These are phyloP conservation scores for Gnaphalium uliginosum DNA, from an alignment of 129 eudicot genomes.

Conservation along the genomic window DNA sequence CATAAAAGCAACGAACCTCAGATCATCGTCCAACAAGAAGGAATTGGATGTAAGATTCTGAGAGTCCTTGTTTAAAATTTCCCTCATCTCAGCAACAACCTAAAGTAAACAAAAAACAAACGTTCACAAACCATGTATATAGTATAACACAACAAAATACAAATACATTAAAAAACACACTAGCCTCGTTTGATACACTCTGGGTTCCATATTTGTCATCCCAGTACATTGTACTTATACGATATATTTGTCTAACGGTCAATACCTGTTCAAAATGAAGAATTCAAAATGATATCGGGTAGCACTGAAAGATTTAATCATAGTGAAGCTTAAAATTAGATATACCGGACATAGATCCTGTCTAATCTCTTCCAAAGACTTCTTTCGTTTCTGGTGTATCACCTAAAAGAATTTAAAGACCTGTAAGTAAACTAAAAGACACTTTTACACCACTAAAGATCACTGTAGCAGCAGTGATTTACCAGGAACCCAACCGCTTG, in stretches of 20 bases:
- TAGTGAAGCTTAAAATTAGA: constrained; percentile 18
- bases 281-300: background rate
- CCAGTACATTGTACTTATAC: constrained; percentile 99
- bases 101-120: constrained; percentile 47
- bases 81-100: constrained; percentile 98
- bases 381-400: constrained; percentile 93
- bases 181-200: constrained; percentile 94
- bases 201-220: constrained; percentile 99
- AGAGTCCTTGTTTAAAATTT: constrained; percentile 78
- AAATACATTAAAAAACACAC: constrained; percentile 1
- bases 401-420: constrained; percentile 48
- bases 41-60: constrained; percentile 94
- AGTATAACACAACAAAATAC: background rate
- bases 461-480: constrained; percentile 15
- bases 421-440: constrained; percentile 7
- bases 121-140: background rate
- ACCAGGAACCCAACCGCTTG: constrained; percentile 99
- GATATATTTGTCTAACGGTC: constrained; percentile 94
- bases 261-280: constrained; percentile 55
- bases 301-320: background rate
- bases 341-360: constrained; percentile 98
- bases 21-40: constrained; percentile 93
- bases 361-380: constrained; percentile 91
- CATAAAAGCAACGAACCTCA: constrained; percentile 53
- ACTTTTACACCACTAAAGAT: background rate